These are phyloP conservation scores for Cyathus striatus DNA, from an alignment of 768 basidiomycete species.

Conservation along the genomic window DNA sequence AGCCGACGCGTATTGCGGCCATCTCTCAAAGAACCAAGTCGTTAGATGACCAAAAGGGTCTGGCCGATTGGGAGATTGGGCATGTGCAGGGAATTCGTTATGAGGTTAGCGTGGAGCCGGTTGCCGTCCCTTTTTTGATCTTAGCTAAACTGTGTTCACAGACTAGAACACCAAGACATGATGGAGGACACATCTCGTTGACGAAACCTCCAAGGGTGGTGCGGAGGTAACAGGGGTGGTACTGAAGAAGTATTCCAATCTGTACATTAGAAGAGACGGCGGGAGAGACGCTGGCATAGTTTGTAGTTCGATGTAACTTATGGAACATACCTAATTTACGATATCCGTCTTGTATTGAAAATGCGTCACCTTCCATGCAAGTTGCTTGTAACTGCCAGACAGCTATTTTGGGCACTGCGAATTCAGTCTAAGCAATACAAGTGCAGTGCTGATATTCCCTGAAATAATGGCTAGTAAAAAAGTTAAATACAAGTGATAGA, in stretches of 20 bases:
- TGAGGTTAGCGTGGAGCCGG: slow-evolving; percentile 16
- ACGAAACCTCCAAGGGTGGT: neutral
- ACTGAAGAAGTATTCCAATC: neutral
- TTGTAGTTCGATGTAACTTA: too few relatives aligned
- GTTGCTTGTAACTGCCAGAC: too few relatives aligned
- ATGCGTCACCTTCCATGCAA: too few relatives aligned
- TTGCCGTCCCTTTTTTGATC: neutral
- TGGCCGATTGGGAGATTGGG: slow-evolving; percentile 20
- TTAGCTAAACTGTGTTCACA: neutral
- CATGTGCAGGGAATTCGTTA: slow-evolving; percentile 15
- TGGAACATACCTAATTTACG: neutral
- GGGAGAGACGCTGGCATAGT: neutral
- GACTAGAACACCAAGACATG: neutral
- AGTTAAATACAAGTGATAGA: too few relatives aligned
- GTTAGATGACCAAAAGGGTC: too few relatives aligned
- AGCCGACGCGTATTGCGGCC: too few relatives aligned
- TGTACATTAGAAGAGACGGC: neutral
- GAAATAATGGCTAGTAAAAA: too few relatives aligned
- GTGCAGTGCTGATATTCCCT: too few relatives aligned
- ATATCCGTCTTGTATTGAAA: neutral
- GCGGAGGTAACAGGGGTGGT: neutral
- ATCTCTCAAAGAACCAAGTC: too few relatives aligned
- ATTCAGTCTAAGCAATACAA: too few relatives aligned
- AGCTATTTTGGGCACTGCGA: too few relatives aligned
- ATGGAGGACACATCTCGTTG: neutral